Conservation (phyloP, 257 asterid species). For the Solanum piurae region DNA sequence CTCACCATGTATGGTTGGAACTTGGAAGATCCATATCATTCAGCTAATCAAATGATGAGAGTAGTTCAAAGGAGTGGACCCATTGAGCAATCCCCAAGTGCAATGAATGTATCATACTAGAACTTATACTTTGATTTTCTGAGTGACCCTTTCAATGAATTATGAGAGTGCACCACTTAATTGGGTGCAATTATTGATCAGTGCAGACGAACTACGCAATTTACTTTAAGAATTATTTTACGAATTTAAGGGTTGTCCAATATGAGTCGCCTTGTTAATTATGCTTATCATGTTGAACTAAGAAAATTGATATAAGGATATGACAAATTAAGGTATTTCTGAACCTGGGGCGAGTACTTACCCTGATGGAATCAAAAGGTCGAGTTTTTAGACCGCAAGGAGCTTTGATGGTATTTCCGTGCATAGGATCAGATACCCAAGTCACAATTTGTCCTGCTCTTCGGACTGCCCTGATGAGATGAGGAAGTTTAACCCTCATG, state of each 20-base stretch:
- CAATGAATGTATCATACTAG: neutral
- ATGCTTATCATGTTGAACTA: neutral
- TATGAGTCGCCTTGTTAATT: neutral
- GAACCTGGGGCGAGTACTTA: conserved; percentile 17
- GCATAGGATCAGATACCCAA: conserved; percentile 93
- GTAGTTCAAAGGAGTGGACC: neutral
- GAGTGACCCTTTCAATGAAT: neutral
- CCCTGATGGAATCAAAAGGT: conserved; percentile 79
- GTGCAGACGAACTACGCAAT: neutral
- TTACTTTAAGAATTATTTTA: neutral
- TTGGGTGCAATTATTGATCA: neutral
- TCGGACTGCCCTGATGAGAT: conserved; percentile 74
- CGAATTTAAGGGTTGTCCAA: neutral
- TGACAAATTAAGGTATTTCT: neutral
- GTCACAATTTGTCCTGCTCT: conserved; percentile 72
- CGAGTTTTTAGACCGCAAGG: conserved; percentile 84
- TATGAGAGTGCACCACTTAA: neutral
- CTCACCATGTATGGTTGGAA: neutral
- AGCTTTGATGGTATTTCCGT: conserved; percentile 85
- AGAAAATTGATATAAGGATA: neutral
- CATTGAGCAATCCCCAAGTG: neutral
- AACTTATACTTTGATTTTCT: neutral
- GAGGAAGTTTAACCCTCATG: conserved; percentile 86
- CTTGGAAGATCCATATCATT: neutral
- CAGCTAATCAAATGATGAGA: neutral